A percentile compares a stretch with the other conserved stretches of the same genome.
Evolutionary conservation across 257 asterid species (phyloP).

Genomic region (Fraxinus pennsylvanica): DNA sequence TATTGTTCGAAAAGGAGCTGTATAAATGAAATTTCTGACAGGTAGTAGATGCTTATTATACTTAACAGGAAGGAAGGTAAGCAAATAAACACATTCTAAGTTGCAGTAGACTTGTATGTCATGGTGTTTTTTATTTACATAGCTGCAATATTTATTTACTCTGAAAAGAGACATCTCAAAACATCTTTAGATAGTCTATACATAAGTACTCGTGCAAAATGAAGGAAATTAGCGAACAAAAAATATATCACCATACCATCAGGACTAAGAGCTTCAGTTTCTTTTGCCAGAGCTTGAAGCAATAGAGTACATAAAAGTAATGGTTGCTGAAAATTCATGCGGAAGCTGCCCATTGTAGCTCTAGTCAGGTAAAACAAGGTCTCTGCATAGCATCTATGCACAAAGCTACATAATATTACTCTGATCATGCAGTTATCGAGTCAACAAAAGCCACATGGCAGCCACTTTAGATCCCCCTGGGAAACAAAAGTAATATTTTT

Average conservation of each 20-base stretch:
- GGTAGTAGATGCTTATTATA: background rate
- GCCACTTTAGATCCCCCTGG: constrained; percentile 32
- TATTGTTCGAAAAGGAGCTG: background rate
- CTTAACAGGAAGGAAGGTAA: background rate
- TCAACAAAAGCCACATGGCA: constrained; percentile 35
- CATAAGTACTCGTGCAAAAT: background rate
- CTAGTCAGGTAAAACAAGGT: constrained; percentile 56
- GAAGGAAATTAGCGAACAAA: background rate
- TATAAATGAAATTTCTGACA: background rate
- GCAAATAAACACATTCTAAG: background rate
- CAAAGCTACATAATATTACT: constrained; percentile 34
- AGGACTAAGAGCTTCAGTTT: constrained; percentile 66
- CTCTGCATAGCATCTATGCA: constrained; percentile 49
- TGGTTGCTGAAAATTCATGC: constrained; percentile 43
- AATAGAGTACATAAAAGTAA: constrained; percentile 47
- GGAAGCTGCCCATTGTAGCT: constrained; percentile 60
- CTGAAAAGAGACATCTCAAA: background rate
- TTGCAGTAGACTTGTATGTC: background rate
- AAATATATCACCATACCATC: constrained; percentile 58
- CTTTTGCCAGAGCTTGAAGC: constrained; percentile 44
- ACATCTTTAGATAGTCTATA: background rate
- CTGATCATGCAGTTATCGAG: constrained; percentile 36
- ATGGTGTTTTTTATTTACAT: background rate
- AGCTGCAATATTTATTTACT: background rate
- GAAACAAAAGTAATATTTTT: constrained; percentile 16